Evolutionary conservation across 164 flowering plant species (phyloP).

Genomic region (Umbellularia californica): DNA sequence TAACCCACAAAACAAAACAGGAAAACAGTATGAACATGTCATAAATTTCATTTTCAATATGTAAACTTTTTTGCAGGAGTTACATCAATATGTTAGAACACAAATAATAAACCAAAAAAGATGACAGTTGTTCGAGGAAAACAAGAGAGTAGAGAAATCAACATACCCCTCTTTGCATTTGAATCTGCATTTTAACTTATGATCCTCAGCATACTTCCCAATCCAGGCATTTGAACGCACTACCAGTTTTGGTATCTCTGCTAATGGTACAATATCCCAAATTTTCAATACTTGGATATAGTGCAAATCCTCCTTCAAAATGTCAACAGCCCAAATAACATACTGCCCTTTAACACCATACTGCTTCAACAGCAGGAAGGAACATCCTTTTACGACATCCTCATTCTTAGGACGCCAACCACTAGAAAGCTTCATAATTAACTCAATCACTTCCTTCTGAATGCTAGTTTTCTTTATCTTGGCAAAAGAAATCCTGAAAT

Average conservation of each 20-base stretch:
- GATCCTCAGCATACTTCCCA: constrained; percentile 17
- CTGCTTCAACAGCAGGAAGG: constrained; percentile 24
- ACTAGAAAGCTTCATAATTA: constrained; percentile 28
- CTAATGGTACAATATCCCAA: constrained; percentile 65
- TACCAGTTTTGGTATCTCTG: constrained; percentile 43
- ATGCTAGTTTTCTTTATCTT: not conserved
- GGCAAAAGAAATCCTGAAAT: constrained; percentile 22
- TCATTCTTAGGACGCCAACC: constrained; percentile 33
- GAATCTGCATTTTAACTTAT: constrained; percentile 43
- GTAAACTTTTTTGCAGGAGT: not conserved
- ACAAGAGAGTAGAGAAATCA: not conserved
- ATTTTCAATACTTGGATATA: constrained; percentile 35
- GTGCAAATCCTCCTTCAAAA: constrained; percentile 7
- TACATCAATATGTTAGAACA: not conserved
- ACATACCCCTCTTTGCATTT: constrained; percentile 53
- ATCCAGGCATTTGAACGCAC: constrained; percentile 7
- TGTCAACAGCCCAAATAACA: constrained; percentile 36
- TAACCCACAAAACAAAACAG: not conserved
- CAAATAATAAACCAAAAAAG: not conserved
- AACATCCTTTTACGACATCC: constrained; percentile 3
- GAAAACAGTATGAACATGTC: not conserved
- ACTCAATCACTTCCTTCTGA: constrained; percentile 14
- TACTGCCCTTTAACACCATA: constrained; percentile 20
- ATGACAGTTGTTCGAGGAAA: not conserved
- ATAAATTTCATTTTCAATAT: not conserved